A percentile compares a stretch with the other conserved stretches of the same genome.
phyloP scores from a whole-genome alignment of 208 protist genomes.

The Crithidia thermophila region DNA sequence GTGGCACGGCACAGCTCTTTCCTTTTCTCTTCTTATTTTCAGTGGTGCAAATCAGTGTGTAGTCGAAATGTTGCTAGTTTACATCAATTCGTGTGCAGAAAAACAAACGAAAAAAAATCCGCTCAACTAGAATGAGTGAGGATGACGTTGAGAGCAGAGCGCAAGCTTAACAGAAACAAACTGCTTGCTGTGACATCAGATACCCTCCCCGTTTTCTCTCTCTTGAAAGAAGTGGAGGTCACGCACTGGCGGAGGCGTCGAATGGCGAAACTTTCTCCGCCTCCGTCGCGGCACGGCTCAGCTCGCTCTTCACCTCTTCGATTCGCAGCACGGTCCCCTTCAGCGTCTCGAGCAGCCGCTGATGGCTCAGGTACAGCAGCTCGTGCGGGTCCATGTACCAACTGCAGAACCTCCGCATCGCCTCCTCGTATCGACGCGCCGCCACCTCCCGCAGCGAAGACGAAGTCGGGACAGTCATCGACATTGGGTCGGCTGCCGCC shows the following conservation, averaged over 20 bases:
- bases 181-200: too few relatives aligned
- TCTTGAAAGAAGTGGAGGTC: too few relatives aligned
- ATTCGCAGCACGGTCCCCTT: conserved; percentile 64
- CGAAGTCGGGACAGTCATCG: not conserved
- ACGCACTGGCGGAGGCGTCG: not conserved
- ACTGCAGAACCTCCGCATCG: conserved; percentile 43
- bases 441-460: not conserved
- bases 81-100: too few relatives aligned
- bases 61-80: too few relatives aligned
- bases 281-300: conserved; percentile 37
- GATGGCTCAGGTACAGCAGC: conserved; percentile 77
- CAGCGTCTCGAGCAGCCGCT: conserved; percentile 63
- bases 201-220: too few relatives aligned
- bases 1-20: too few relatives aligned
- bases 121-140: too few relatives aligned
- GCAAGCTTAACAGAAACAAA: too few relatives aligned
- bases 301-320: conserved; percentile 66
- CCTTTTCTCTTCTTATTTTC: too few relatives aligned
- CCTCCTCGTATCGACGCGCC: conserved; percentile 12
- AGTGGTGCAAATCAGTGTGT: too few relatives aligned
- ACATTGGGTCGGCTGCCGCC: not conserved
- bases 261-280: not conserved
- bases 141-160: too few relatives aligned
- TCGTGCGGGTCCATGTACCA: conserved; percentile 85
- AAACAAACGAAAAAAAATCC: too few relatives aligned